Percentiles rank a stretch among this genome's conserved stretches.
phyloP scores from a whole-genome alignment of 1,284 basidiomycete species.

The Boletus smithii region DNA sequence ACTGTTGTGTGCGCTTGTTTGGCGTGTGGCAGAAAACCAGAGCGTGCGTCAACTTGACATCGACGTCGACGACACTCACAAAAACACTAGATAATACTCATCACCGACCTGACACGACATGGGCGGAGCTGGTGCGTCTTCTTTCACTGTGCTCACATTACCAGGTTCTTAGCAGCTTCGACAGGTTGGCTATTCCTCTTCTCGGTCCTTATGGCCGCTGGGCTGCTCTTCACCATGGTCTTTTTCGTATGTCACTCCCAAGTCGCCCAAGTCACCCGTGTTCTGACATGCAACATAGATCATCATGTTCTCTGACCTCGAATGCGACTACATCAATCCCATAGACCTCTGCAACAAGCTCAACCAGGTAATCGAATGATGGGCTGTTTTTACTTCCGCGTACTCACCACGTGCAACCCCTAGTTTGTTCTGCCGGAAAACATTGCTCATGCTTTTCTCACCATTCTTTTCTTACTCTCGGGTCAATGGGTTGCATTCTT shows the following conservation, averaged over 20 bases:
- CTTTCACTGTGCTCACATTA: no score
- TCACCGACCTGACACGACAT: no score
- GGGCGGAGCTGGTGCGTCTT: conserved; percentile 32
- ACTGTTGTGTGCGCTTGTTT: conserved; percentile 32
- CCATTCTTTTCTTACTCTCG: conserved; percentile 83
- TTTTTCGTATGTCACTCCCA: conserved; percentile 78
- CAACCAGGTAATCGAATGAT: conserved; percentile 71
- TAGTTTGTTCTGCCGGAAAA: conserved; percentile 99
- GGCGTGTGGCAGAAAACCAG: conserved; percentile 29
- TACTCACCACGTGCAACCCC: conserved; percentile 2
- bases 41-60: background rate
- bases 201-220: conserved; percentile 89
- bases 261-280: background rate
- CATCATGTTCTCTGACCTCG: conserved; percentile 99
- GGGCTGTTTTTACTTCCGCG: background rate
- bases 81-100: no score
- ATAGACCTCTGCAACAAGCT: conserved; percentile 99
- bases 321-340: conserved; percentile 99
- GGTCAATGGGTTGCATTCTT: conserved; percentile 96
- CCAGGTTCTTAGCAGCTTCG: no score
- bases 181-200: conserved; percentile 97
- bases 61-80: conserved; percentile 7
- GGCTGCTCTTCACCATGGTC: conserved; percentile 93
- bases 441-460: conserved; percentile 89
- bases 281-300: conserved; percentile 55